These are phyloP conservation scores for Malus domestica DNA, from an alignment of 306 rosid species.

Conservation along the genomic window ASM211411v1 NC_041802.1:7229501-7230000, in stretches of 20 bases:
- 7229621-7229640: neutral
- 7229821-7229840: neutral
- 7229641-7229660: neutral
- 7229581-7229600: neutral
- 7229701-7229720: neutral
- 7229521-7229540: neutral
- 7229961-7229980: neutral
- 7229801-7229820: neutral
- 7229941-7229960: neutral
- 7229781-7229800: neutral
- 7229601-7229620: neutral
- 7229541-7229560: neutral
- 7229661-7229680: neutral
- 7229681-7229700: neutral
- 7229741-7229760: neutral
- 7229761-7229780: neutral
- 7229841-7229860: neutral
- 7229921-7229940: neutral
- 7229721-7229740: neutral
- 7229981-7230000: neutral
- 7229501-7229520: slow-evolving; percentile 10
- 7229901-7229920: neutral
- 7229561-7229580: neutral
- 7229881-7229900: neutral
- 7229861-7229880: too few species aligned